Conservation (phyloP, 164 flowering plant genomes). For the Brasenia schreberi region DNA sequence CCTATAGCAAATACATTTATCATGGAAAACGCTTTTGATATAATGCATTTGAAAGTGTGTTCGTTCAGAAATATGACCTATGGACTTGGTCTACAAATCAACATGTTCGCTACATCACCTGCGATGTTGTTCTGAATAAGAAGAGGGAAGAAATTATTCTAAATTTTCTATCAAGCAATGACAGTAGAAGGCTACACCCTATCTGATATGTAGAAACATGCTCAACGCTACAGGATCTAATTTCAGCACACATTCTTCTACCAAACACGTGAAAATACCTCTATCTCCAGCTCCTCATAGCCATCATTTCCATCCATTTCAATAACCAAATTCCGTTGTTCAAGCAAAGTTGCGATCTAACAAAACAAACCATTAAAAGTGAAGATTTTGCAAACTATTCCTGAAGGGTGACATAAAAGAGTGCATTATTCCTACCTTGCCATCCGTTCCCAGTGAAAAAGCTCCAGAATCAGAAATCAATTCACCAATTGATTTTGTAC, state of each 20-base stretch:
- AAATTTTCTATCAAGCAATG: too few species aligned
- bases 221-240: neutral
- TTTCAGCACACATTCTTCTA: neutral
- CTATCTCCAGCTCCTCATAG: constrained; percentile 7
- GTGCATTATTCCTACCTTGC: constrained; percentile 11
- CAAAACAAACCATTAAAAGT: neutral
- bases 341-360: constrained; percentile 8
- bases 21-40: too few species aligned
- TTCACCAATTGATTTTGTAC: constrained; percentile 36
- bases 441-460: constrained; percentile 19
- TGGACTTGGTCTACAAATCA: too few species aligned
- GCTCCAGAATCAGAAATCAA: constrained; percentile 38
- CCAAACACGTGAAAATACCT: neutral
- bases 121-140: too few species aligned
- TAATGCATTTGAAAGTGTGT: too few species aligned
- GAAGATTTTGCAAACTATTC: neutral
- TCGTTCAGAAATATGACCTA: too few species aligned
- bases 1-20: too few species aligned
- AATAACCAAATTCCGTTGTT: constrained; percentile 14
- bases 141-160: too few species aligned
- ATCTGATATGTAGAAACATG: too few species aligned
- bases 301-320: constrained; percentile 7
- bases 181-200: too few species aligned
- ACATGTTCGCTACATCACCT: too few species aligned
- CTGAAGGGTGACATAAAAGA: neutral